Percentiles rank a stretch among this genome's conserved stretches.
These are phyloP conservation scores for Wickerhamiella kazuoi DNA, from an alignment of 805 yeast species.

Conservation along the genomic window DNA sequence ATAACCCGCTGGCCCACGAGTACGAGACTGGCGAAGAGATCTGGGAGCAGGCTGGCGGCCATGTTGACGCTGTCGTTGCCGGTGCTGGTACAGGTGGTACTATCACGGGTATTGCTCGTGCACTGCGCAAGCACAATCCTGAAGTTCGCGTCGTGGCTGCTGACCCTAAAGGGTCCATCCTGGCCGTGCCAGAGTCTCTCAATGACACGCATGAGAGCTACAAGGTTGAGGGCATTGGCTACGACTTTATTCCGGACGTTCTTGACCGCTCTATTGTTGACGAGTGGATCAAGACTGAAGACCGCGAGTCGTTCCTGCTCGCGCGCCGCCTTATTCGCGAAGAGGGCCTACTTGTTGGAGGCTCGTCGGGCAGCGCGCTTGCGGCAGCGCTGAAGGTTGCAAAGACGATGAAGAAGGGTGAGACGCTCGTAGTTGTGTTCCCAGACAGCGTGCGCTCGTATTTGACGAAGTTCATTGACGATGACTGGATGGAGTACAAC, in stretches of 20 bases:
- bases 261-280: conserved; percentile 49
- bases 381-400: conserved; percentile 60
- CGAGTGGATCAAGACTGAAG: conserved; percentile 75
- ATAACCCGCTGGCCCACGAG: conserved; percentile 73
- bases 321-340: conserved; percentile 70
- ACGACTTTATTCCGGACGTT: conserved; percentile 74
- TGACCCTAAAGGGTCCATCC: conserved; percentile 74
- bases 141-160: conserved; percentile 54
- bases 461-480: conserved; percentile 73
- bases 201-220: conserved; percentile 42
- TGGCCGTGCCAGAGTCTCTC: conserved; percentile 60
- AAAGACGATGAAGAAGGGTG: conserved; percentile 52
- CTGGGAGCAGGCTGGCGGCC: conserved; percentile 61
- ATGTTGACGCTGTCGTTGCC: conserved; percentile 58
- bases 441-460: conserved; percentile 81
- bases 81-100: conserved; percentile 96
- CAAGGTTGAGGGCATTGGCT: conserved; percentile 82
- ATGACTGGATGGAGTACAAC: conserved; percentile 74
- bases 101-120: conserved; percentile 62
- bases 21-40: conserved; percentile 73
- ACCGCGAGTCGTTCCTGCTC: conserved; percentile 56
- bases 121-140: conserved; percentile 52
- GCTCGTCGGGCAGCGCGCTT: conserved; percentile 74
- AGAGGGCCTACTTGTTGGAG: conserved; percentile 79
- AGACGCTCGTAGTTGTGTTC: conserved; percentile 59